Conservation (phyloP, 163 green algal species). For the Smithsoniella earleae region DNA sequence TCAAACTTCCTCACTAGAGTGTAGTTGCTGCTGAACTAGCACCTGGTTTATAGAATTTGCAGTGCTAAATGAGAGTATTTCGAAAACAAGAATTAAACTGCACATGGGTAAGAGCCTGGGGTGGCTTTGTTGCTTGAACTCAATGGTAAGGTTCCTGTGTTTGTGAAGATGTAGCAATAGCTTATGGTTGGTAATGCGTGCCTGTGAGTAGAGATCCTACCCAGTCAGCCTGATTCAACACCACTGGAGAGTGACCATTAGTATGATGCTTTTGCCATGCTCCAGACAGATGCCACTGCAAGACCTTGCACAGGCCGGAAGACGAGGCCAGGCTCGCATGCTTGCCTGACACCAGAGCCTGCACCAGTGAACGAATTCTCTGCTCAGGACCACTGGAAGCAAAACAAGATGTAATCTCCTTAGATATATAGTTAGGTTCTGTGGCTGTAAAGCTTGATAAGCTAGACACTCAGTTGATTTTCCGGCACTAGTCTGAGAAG, state of each 20-base stretch:
- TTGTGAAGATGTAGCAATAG: neutral
- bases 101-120: too few relatives aligned
- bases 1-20: too few relatives aligned
- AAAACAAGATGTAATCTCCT: too few relatives aligned
- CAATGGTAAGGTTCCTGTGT: too few relatives aligned
- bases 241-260: constrained; percentile 6
- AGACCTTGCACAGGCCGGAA: constrained; percentile 74
- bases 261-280: constrained; percentile 38
- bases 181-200: too few relatives aligned
- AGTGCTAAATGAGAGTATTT: too few relatives aligned
- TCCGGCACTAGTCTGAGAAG: neutral
- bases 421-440: too few relatives aligned
- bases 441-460: too few relatives aligned
- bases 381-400: neutral
- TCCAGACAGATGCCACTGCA: constrained; percentile 54
- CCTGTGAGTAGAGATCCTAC: constrained; percentile 66
- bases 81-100: too few relatives aligned
- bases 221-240: constrained; percentile 82
- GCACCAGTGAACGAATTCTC: neutral
- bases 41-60: too few relatives aligned
- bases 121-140: too few relatives aligned
- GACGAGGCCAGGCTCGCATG: constrained; percentile 67
- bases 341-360: constrained; percentile 52
- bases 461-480: neutral
- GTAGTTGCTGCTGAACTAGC: too few relatives aligned